phyloP scores from a whole-genome alignment of 495 filamentous ascomycete genomes.

The Choiromyces venosus region DNA sequence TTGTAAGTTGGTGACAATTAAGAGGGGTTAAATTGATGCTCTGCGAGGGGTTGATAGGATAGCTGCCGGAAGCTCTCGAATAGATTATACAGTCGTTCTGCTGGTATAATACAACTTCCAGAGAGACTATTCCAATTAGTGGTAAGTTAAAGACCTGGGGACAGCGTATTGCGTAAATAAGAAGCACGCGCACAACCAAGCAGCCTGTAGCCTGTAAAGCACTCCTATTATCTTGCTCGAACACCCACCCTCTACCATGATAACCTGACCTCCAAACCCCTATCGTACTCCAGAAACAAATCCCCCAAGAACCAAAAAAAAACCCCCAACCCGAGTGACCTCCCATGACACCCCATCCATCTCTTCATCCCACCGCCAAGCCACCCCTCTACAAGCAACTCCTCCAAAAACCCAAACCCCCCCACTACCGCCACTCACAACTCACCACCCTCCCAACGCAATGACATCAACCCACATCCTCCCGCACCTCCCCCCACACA shows the following conservation, averaged over 20 bases:
- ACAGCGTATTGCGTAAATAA: too few relatives aligned
- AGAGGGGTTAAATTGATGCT: background rate
- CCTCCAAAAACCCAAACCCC: background rate
- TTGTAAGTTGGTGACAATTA: background rate
- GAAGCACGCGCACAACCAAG: too few relatives aligned
- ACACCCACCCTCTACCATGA: too few relatives aligned
- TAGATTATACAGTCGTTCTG: background rate
- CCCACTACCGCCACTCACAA: background rate
- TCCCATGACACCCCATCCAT: background rate
- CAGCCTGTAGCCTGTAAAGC: too few relatives aligned
- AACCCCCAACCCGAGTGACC: background rate
- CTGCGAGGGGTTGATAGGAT: background rate
- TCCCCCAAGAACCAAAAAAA: background rate
- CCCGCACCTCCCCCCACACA: background rate
- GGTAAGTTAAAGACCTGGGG: too few relatives aligned
- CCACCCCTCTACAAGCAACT: background rate
- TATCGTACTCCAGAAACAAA: background rate
- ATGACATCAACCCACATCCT: background rate
- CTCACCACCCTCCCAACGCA: too few relatives aligned
- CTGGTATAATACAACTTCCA: background rate
- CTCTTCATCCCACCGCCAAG: background rate
- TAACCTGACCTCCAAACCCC: too few relatives aligned
- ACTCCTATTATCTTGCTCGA: too few relatives aligned
- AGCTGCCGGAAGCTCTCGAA: background rate
- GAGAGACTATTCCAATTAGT: too few relatives aligned